Percentiles rank a stretch among this genome's conserved stretches.
phyloP scores from a whole-genome alignment of 345 rosid genomes.

The Noccaea bulbosa region DNA sequence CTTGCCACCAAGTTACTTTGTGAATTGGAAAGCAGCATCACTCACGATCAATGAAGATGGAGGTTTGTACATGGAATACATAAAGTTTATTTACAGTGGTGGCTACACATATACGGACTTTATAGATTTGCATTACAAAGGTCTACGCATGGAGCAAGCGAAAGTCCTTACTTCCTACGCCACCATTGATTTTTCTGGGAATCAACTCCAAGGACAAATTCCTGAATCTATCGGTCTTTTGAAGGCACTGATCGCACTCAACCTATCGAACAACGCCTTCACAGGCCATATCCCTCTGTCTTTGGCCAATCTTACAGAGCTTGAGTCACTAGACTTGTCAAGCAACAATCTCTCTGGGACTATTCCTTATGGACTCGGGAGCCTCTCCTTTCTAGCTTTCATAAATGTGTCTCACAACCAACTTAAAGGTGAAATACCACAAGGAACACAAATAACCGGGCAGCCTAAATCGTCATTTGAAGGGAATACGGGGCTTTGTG shows the following conservation, averaged over 20 bases:
- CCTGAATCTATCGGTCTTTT: constrained; percentile 26
- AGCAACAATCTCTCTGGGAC: constrained; percentile 20
- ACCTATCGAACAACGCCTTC: constrained; percentile 30
- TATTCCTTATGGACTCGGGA: constrained; percentile 3
- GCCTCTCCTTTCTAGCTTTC: constrained; percentile 6
- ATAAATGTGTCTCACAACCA: too few species aligned
- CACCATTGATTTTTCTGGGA: constrained; percentile 32
- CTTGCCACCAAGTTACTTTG: constrained; percentile 8
- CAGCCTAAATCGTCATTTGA: too few species aligned
- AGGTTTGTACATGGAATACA: too few species aligned
- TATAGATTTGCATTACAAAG: constrained; percentile 25
- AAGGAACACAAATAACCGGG: too few species aligned
- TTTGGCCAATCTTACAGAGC: background rate
- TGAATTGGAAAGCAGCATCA: constrained; percentile 26
- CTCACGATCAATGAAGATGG: too few species aligned
- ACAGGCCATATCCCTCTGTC: constrained; percentile 27
- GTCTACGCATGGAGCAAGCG: constrained; percentile 15
- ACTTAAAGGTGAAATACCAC: too few species aligned
- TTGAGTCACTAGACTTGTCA: constrained; percentile 28
- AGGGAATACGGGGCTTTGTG: too few species aligned
- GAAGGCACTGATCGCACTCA: constrained; percentile 29
- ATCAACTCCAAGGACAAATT: constrained; percentile 11
- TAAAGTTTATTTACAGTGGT: too few species aligned
- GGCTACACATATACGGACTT: too few species aligned
- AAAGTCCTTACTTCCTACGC: background rate